These are phyloP conservation scores for Geotrichum candidum DNA, from an alignment of 1,139 yeast genomes.

Conservation along the genomic window DNA sequence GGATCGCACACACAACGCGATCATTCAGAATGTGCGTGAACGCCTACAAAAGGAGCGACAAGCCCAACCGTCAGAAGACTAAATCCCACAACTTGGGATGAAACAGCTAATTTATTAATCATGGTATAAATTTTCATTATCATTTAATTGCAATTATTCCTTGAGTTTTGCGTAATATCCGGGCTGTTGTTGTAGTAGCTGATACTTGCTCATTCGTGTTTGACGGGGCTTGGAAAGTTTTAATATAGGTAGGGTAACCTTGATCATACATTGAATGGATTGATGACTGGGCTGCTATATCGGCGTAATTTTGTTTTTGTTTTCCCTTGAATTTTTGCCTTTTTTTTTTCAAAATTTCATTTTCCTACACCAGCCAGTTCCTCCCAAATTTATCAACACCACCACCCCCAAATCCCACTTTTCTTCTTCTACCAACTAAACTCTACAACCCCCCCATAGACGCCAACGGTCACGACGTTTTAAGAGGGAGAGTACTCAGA, in stretches of 20 bases:
- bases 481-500: conserved; percentile 3
- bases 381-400: conserved; percentile 4
- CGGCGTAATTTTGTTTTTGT: not conserved
- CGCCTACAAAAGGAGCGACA: conserved; percentile 25
- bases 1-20: conserved; percentile 38
- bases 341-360: not conserved
- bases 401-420: conserved; percentile 4
- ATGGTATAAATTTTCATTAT: not conserved
- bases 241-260: not conserved
- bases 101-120: not conserved
- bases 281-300: too few species aligned
- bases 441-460: conserved; percentile 16
- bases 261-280: not conserved
- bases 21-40: conserved; percentile 40
- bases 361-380: not conserved
- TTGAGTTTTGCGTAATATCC: not conserved
- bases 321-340: not conserved
- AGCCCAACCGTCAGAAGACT: not conserved
- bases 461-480: conserved; percentile 11
- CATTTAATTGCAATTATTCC: not conserved
- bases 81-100: not conserved
- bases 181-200: not conserved
- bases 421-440: conserved; percentile 7
- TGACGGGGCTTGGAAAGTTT: too few species aligned
- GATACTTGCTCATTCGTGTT: not conserved